Base-by-base conservation (phyloP, 768 basidiomycete species). In the Solioccasus polychromus region DNA sequence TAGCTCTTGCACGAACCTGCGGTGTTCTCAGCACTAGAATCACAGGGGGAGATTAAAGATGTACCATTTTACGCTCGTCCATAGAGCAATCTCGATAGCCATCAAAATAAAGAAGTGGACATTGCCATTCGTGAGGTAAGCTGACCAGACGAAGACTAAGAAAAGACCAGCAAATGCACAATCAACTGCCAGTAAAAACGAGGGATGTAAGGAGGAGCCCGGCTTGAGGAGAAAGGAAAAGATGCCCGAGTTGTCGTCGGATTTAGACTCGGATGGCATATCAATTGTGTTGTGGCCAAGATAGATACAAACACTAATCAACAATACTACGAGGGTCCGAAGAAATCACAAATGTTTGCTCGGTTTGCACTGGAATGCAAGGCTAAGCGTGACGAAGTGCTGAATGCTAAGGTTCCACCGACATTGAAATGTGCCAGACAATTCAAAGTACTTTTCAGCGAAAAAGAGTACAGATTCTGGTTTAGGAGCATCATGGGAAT, bases 51-150 rank as follows among this genome's bases (percentile, higher is more conserved):
- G 36, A 30, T 32, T 8, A 39, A 32, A 32, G 14, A 64, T 75
- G 46, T 63, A 87, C 90, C 88, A 92, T 68, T 91, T 90, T 1
- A 90, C 73, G 53, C 83, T 88, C 24, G 71, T 83, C 88, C 88
- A 92, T 24, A 92, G 68, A 24, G 73, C 76, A 12, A 82, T 57
- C 56, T 83, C 81, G 47, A 92, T 82, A 2, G 59, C 68, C 49
- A 85, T 83, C 11, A 92, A 69, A 20, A 71, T 72, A 23, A 88
- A 72, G 25, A 91, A 69, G 58, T 92, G 90, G 2, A 76, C 43
- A 54, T 79, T 92, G 25, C 83, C 80, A 11, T 70, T 67, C 0
- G 88, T 87, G 19, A 83, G 53, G 59, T 78, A 71, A 7, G 79
- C 72, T n/a, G 85, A 71, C 32, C 69, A 64, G 30, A 80, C 52